Conservation (phyloP, 371 early-diverging fungal species). For the Paraphysoderma sedebokerense region DNA sequence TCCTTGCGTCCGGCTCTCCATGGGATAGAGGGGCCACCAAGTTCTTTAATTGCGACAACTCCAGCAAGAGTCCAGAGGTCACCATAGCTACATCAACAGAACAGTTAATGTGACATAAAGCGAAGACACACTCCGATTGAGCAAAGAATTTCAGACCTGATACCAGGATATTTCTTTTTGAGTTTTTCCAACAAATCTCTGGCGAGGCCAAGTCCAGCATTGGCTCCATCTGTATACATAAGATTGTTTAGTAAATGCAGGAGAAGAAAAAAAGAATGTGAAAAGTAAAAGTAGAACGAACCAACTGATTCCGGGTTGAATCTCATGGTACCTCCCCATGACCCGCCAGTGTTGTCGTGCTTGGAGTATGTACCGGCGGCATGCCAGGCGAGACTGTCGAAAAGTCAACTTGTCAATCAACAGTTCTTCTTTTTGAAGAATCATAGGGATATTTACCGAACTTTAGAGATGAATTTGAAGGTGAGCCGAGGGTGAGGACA, state of each 20-base stretch:
- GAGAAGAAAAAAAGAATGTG: too few relatives aligned
- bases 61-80: constrained; percentile 91
- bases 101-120: too few relatives aligned
- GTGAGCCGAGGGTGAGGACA: too few relatives aligned
- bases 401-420: too few relatives aligned
- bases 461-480: too few relatives aligned
- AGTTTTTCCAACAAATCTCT: constrained; percentile 62
- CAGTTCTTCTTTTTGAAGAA: too few relatives aligned
- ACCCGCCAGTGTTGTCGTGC: constrained; percentile 64
- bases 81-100: too few relatives aligned
- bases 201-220: constrained; percentile 66
- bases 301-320: constrained; percentile 5
- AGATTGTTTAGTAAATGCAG: too few relatives aligned
- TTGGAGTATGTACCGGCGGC: constrained; percentile 77
- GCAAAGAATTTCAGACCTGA: too few relatives aligned
- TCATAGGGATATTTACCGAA: too few relatives aligned
- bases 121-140: too few relatives aligned
- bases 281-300: not conserved
- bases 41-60: constrained; percentile 72
- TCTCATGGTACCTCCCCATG: constrained; percentile 76
- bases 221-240: constrained; percentile 62
- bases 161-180: constrained; percentile 66
- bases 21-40: constrained; percentile 9
- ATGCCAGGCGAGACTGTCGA: constrained; percentile 86
- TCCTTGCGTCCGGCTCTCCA: constrained; percentile 39